Percentiles rank a stretch among this genome's conserved stretches.
Conservation (phyloP, 2,329 filamentous ascomycete species). For the Xylaria sp. region DNA sequence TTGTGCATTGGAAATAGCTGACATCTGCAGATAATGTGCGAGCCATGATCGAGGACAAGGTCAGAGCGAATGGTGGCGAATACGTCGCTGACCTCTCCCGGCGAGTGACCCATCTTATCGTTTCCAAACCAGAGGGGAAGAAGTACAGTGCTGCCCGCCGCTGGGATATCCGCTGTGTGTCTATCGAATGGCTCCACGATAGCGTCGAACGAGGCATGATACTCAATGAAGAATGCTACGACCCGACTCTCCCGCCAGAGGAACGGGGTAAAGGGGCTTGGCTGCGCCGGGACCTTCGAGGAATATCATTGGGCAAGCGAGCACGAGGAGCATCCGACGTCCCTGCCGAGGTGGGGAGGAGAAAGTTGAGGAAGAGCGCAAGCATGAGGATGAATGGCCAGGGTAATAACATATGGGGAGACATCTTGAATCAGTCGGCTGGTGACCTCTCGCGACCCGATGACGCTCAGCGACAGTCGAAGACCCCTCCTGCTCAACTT, state of each 20-base stretch:
- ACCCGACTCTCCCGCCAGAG: conserved; percentile 75
- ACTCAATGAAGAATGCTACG: conserved; percentile 85
- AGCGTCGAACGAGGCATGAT: conserved; percentile 89
- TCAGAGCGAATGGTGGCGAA: conserved; percentile 77
- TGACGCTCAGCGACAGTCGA: conserved; percentile 30
- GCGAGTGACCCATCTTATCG: conserved; percentile 87
- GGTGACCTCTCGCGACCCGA: conserved; percentile 45
- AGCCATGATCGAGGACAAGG: conserved; percentile 74
- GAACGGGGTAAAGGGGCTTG: conserved; percentile 83
- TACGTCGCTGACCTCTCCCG: conserved; percentile 91
- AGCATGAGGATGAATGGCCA: conserved; percentile 86
- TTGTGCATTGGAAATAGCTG: conserved; percentile 23
- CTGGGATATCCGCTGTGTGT: conserved; percentile 85
- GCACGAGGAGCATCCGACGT: conserved; percentile 60
- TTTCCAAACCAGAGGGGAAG: conserved; percentile 79
- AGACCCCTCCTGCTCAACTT: conserved; percentile 29
- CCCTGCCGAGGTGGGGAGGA: conserved; percentile 67
- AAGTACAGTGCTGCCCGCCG: conserved; percentile 89
- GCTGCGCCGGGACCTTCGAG: conserved; percentile 64
- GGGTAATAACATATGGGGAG: conserved; percentile 87
- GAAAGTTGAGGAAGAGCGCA: conserved; percentile 88
- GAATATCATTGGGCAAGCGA: conserved; percentile 68
- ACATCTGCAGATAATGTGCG: conserved; percentile 68
- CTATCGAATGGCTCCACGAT: conserved; percentile 85
- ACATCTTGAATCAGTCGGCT: conserved; percentile 69